Percentiles rank a stretch among this genome's conserved stretches.
These are phyloP conservation scores for Colletotrichum horii DNA, from an alignment of 2,329 filamentous ascomycete species.

Conservation along the genomic window DNA sequence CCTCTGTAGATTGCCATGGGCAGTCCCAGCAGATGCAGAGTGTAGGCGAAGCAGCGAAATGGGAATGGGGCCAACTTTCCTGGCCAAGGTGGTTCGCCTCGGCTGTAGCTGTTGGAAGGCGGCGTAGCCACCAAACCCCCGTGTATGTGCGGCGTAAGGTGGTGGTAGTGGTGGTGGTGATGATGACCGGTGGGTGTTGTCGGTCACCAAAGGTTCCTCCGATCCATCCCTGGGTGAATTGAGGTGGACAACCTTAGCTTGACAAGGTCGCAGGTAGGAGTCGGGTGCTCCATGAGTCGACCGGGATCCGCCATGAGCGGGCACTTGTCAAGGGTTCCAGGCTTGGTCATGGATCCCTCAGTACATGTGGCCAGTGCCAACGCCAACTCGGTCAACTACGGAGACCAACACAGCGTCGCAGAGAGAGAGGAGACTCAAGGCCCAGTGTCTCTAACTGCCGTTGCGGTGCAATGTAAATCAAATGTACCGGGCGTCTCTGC, in stretches of 20 bases:
- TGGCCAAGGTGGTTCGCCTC: neutral
- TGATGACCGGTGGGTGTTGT: neutral
- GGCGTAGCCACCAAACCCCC: neutral
- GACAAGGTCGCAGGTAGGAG: neutral
- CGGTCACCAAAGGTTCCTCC: neutral
- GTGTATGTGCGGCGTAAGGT: neutral
- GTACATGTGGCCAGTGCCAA: neutral
- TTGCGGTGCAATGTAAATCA: conserved; percentile 4
- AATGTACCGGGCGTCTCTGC: conserved; percentile 1
- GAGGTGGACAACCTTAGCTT: neutral
- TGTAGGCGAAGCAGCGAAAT: neutral
- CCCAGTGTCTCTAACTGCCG: conserved; percentile 9
- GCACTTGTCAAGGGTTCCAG: neutral
- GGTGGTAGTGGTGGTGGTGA: neutral
- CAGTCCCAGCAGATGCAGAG: neutral
- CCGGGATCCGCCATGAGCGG: neutral
- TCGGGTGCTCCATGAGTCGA: neutral
- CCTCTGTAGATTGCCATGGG: neutral
- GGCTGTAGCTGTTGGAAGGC: neutral
- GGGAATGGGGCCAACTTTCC: neutral
- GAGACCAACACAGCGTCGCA: neutral
- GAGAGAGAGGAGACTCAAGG: neutral
- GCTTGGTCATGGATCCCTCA: neutral
- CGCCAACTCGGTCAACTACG: neutral
- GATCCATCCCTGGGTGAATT: neutral